These are phyloP conservation scores for Clarireedia hainanense DNA, from an alignment of 2,329 filamentous ascomycete genomes.

Conservation along the genomic window DNA sequence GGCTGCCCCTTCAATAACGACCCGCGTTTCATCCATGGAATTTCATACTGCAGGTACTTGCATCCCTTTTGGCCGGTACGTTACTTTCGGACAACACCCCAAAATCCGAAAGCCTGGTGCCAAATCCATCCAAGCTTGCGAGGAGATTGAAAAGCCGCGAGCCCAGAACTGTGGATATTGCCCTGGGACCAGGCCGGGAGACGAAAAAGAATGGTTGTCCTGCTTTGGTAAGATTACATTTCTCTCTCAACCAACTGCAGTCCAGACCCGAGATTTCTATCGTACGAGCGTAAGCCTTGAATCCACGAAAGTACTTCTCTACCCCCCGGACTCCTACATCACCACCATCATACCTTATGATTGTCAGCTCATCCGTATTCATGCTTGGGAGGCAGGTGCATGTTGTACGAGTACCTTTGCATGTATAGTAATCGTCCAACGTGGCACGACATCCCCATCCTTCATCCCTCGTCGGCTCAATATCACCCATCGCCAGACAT, in stretches of 20 bases:
- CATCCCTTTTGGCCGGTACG: not conserved
- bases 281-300: not conserved
- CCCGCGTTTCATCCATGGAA: not conserved
- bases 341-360: not conserved
- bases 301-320: not conserved
- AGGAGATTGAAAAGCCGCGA: not conserved
- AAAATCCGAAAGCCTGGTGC: not conserved
- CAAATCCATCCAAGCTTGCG: not conserved
- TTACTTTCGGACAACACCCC: not conserved
- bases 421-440: not conserved
- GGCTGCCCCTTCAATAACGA: too few relatives aligned
- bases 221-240: not conserved
- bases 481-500: not conserved
- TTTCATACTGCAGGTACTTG: not conserved
- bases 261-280: not conserved
- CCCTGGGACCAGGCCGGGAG: not conserved
- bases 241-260: not conserved
- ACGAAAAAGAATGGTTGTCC: too few relatives aligned
- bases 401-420: not conserved
- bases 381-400: not conserved
- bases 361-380: conserved; percentile 2
- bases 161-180: not conserved
- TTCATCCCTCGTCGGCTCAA: not conserved
- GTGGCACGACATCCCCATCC: not conserved
- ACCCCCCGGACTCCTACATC: too few relatives aligned